Evolutionary conservation across 2,329 filamentous ascomycete species (phyloP), one percentile per base, ranked within the genome.

Genomic region (Alternaria solani): DNA sequence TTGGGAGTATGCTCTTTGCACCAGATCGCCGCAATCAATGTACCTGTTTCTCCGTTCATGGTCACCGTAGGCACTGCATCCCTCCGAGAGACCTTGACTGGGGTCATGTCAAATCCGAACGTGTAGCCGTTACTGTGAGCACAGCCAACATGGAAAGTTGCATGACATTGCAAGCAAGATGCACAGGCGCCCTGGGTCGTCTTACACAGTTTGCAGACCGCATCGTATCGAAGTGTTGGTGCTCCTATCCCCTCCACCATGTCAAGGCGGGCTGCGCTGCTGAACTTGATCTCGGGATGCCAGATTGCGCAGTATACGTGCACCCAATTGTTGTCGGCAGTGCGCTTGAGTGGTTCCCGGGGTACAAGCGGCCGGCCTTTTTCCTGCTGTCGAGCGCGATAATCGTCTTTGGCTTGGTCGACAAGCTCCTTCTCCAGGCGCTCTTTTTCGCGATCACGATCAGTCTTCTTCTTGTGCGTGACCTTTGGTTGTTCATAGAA

Each of bases 291-390:
- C 78, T 99, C 95, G 0, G 93, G 89, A 11, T 91, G 94, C 89
- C 92, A 98, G 18, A 97, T 84, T 1, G 95, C 94, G 74, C 95
- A 99, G 38, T 91, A 90, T 28, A 98, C 93, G 76, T 99, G 95
- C 16, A 97, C 92, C 95, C 95, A 99, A 74, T 98, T 98, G 80
- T 98, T 98, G 75, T 96, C 93, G 4, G 91, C 92, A 0, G 95
- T 99, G 49, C 92, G 88, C 81, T 99, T 99, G 64, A 99, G 83
- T 4, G 95, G 91, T 76, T 98, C 95, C 48, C 95, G 88, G 26
- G 95, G 95, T 65, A 92, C 87, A 36, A 90, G 80, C 1, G 95
- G 94, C 48, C 94, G 91, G 68, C 93, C 93, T 70, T 90, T 88
- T 62, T 94, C 91, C 73, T 92, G 88, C 79, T 99, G 94, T 73